A percentile compares a stretch with the other conserved stretches of the same genome.
These are phyloP conservation scores for Paracoccidioides lutzii DNA, from an alignment of 2,329 filamentous ascomycete species.

Conservation along the genomic window DNA sequence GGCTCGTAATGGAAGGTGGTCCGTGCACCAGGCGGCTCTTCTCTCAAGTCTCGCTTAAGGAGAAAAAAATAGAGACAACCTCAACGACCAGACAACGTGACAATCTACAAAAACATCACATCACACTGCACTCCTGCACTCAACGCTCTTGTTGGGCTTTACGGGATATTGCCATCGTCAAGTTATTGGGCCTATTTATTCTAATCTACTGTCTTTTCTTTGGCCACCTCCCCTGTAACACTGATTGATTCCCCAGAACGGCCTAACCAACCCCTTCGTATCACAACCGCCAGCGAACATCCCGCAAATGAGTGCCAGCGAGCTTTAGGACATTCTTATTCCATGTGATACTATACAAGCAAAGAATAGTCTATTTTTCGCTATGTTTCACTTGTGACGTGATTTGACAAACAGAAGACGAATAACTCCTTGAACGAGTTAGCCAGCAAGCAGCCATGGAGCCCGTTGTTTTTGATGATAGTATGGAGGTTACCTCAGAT, in stretches of 20 bases:
- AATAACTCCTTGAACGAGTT: not conserved
- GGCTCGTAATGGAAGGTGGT: slow-evolving; percentile 1
- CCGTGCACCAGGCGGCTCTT: slow-evolving; percentile 6
- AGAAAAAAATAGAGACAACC: not conserved
- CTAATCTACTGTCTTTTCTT: not conserved
- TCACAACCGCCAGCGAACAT: not conserved
- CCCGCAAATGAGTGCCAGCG: not conserved
- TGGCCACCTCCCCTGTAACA: not conserved
- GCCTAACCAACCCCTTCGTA: not conserved
- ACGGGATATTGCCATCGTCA: not conserved
- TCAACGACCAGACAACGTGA: not conserved
- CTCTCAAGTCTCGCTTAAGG: slow-evolving; percentile 1
- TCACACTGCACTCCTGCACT: not conserved
- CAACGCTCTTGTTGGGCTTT: not conserved
- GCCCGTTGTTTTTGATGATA: slow-evolving; percentile 28
- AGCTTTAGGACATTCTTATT: not conserved
- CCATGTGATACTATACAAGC: not conserved
- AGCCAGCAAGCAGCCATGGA: slow-evolving; percentile 20
- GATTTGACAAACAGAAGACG: not conserved
- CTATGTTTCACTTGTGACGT: not conserved
- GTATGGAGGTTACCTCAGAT: slow-evolving; percentile 32
- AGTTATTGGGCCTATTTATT: not conserved
- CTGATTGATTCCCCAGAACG: too few species aligned
- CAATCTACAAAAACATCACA: not conserved
- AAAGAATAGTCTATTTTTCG: not conserved